Evolutionary conservation across 306 rosid species (phyloP).

Genomic region (Coriaria nepalensis): DNA sequence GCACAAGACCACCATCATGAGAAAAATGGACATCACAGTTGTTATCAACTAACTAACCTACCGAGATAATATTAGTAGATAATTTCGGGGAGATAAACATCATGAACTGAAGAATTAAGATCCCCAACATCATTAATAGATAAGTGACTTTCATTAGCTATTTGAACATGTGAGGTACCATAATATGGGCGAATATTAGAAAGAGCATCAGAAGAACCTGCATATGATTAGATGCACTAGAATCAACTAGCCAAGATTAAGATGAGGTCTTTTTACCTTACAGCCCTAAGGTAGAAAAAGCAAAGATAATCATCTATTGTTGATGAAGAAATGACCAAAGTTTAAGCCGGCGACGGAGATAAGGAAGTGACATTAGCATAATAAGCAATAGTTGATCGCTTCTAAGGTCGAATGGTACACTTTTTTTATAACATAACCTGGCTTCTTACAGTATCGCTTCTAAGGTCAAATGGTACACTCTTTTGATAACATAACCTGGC

Average conservation of each 20-base stretch:
- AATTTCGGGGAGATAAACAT: not conserved
- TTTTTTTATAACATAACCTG: not conserved
- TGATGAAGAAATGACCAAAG: not conserved
- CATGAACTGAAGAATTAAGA: not conserved
- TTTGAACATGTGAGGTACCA: not conserved
- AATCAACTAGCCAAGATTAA: not conserved
- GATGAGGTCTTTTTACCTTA: not conserved
- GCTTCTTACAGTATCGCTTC: not conserved
- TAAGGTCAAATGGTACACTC: too few species aligned
- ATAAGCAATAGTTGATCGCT: too few species aligned
- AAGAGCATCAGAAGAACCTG: not conserved
- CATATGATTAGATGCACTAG: constrained; percentile 1
- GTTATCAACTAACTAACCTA: constrained; percentile 1
- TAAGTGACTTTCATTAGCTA: not conserved
- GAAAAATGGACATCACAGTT: not conserved
- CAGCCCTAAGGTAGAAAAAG: constrained; percentile 1
- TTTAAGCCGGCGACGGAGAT: not conserved
- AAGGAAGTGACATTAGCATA: not conserved
- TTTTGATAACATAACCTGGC: too few species aligned
- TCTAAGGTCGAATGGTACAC: not conserved
- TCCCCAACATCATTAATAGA: not conserved
- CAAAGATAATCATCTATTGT: not conserved
- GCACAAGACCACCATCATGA: constrained; percentile 2
- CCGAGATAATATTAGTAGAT: constrained; percentile 1
- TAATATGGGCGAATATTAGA: not conserved